Evolutionary conservation across 1,139 yeast genomes (phyloP), one percentile per base, ranked within the genome.

Genomic region (Yamadazyma oceani): DNA sequence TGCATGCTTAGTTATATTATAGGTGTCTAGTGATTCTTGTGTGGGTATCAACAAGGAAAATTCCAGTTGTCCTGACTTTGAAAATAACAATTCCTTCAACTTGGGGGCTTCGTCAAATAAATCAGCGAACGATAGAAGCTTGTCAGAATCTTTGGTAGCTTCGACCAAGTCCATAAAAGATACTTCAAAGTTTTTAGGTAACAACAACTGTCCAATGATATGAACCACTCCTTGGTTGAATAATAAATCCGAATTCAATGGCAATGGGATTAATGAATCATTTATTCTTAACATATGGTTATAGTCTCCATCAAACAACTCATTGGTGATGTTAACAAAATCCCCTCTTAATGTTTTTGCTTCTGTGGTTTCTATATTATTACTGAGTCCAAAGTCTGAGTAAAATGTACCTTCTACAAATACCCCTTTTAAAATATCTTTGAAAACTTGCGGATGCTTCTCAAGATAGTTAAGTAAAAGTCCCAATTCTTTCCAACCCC

Each of bases 191-290:
- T 65, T 58, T 0, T 62, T 58, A 0, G 97, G 96, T 8, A 88
- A 61, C 2, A 78, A 54, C 0, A 87, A 67, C 9, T 71, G 59
- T 32, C 71, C 64, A 5, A 85, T 64, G 2, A 90, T 79, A 55
- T 89, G 97, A 2, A 87, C 77, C 0, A 90, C 96, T 1, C 97
- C 98, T 53, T 85, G 83, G 44, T 78, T 80, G 56, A 86, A 90
- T 13, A 92, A 57, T 7, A 88, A 72, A 55, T 92, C 97, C 2
- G 80, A 67, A 42, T 78, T 73, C 35, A 70, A 66, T 0, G 69
- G 67, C 2, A 70, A 40, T 10, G 58, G 43, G 10, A 69, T 35
- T 6, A 42, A 36, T 2, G 70, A 60, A 26, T 50, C 46, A 44
- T 68, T 65, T 40, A 49, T 62, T 27, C 16, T 45, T 32, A 51